phyloP scores from a whole-genome alignment of 2,329 filamentous ascomycete genomes.

The Septoria linicola region DNA sequence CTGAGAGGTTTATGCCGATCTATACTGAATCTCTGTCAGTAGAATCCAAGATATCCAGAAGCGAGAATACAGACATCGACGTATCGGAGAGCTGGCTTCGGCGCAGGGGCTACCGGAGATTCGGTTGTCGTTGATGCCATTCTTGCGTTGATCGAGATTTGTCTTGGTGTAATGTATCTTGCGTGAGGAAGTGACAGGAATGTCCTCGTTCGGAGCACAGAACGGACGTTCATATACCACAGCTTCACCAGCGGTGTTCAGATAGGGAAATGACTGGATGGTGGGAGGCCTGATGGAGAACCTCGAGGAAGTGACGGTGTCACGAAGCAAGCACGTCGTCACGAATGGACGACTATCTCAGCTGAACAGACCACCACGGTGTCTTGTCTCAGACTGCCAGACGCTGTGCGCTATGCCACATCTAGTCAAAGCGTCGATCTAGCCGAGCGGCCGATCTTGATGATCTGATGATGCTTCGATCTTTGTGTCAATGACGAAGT shows the following conservation, averaged over 20 bases:
- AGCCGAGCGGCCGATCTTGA: constrained; percentile 1
- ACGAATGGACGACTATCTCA: not conserved
- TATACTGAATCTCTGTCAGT: constrained; percentile 36
- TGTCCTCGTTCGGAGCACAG: no score
- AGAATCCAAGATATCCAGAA: not conserved
- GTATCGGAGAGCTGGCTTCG: constrained; percentile 16
- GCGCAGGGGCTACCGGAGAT: not conserved
- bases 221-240: no score
- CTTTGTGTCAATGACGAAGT: constrained; percentile 6
- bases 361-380: not conserved
- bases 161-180: not conserved
- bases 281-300: no score
- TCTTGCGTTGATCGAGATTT: not conserved
- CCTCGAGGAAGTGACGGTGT: not conserved
- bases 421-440: constrained; percentile 9
- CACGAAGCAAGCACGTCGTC: not conserved
- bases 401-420: not conserved
- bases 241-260: no score
- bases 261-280: no score
- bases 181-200: no score
- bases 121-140: constrained; percentile 10
- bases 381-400: no score
- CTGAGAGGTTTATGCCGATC: constrained; percentile 93
- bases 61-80: constrained; percentile 26
- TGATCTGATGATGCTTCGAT: constrained; percentile 2